These are phyloP conservation scores for cucumber (Cucumis sativus) DNA, from an alignment of 306 rosid species.

Conservation along the genomic window Cucumber_9930_V3 NC_026659.2:1141001-1141500, in stretches of 20 bases:
- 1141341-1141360: background rate
- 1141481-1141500: background rate
- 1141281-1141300: background rate
- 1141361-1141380: background rate
- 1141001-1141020: background rate
- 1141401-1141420: background rate
- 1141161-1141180: background rate
- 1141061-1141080: background rate
- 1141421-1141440: background rate
- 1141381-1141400: background rate
- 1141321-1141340: background rate
- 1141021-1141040: background rate
- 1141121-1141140: background rate
- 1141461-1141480: background rate
- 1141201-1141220: background rate
- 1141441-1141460: background rate
- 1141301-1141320: background rate
- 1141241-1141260: background rate
- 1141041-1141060: background rate
- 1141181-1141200: background rate
- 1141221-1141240: background rate
- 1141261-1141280: background rate
- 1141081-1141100: constrained; percentile 1
- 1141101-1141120: background rate
- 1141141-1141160: background rate